phyloP scores from a whole-genome alignment of 2,329 filamentous ascomycete species.

The Akanthomyces lecanii region DNA sequence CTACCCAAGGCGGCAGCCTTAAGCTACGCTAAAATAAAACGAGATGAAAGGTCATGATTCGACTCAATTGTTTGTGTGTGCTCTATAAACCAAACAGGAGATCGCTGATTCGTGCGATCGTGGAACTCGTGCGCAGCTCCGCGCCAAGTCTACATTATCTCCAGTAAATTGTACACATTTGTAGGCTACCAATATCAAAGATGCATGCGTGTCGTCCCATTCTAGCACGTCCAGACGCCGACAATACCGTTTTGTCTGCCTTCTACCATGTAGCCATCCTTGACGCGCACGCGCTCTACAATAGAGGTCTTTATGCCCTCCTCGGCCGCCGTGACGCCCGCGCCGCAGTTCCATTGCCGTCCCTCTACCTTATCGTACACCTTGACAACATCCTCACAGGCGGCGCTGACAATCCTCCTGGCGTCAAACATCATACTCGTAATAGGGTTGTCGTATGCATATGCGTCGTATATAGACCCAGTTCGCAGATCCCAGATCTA shows the following conservation, averaged over 20 bases:
- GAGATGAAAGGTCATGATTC: neutral
- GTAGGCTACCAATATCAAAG: slow-evolving; percentile 4
- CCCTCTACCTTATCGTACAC: slow-evolving; percentile 98
- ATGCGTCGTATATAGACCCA: slow-evolving; percentile 91
- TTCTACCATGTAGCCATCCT: slow-evolving; percentile 91
- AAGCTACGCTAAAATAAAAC: too few relatives aligned
- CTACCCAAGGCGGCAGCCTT: neutral
- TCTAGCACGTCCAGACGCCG: slow-evolving; percentile 79
- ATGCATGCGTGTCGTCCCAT: neutral
- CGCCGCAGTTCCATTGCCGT: slow-evolving; percentile 92
- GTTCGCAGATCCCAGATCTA: slow-evolving; percentile 99
- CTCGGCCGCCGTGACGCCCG: slow-evolving; percentile 67
- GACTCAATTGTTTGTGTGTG: neutral
- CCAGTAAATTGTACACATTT: slow-evolving; percentile 13
- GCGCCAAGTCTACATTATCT: neutral
- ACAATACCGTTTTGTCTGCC: slow-evolving; percentile 83
- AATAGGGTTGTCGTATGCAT: slow-evolving; percentile 86
- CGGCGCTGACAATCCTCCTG: slow-evolving; percentile 82
- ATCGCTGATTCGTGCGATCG: neutral
- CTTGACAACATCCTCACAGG: slow-evolving; percentile 90
- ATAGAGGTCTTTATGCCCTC: slow-evolving; percentile 60
- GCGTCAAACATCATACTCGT: slow-evolving; percentile 97
- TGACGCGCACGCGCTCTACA: slow-evolving; percentile 83
- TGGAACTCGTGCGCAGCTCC: neutral
- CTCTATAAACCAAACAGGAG: neutral